These are phyloP conservation scores for Arxiozyma telluris DNA, from an alignment of 1,139 yeast genomes.

Conservation along the genomic window DNA sequence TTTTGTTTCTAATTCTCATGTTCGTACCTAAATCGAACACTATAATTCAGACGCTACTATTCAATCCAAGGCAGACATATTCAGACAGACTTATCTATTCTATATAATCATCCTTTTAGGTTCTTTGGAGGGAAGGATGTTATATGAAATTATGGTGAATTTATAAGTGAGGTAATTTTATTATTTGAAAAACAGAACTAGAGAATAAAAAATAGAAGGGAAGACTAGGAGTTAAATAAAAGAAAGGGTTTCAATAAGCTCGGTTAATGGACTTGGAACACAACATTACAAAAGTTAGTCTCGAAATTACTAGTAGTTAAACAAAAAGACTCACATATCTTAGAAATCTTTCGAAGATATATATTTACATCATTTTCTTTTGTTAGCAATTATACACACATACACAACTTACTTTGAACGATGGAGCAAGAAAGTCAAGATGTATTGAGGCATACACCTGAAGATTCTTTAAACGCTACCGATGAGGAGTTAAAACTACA, in stretches of 20 bases:
- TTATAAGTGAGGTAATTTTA: too few relatives aligned
- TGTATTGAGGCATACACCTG: not conserved
- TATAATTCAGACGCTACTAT: too few relatives aligned
- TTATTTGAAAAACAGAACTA: too few relatives aligned
- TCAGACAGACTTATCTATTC: too few relatives aligned
- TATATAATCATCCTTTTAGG: too few relatives aligned
- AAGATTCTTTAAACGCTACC: not conserved
- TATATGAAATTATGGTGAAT: too few relatives aligned
- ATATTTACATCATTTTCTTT: too few relatives aligned
- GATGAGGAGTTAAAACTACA: not conserved
- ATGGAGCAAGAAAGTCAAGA: not conserved
- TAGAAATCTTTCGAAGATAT: not conserved
- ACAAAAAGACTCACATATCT: too few relatives aligned
- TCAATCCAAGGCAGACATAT: too few relatives aligned
- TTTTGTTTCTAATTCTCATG: not conserved
- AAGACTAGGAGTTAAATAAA: not conserved
- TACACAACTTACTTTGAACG: not conserved
- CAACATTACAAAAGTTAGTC: not conserved
- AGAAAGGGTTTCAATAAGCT: not conserved
- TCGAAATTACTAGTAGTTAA: too few relatives aligned
- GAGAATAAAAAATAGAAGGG: not conserved
- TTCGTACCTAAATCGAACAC: too few relatives aligned
- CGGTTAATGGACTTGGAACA: not conserved
- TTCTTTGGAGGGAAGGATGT: too few relatives aligned
- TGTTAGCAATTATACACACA: not conserved